phyloP scores from a whole-genome alignment of 306 rosid genomes.

The Castanea crenata region DNA sequence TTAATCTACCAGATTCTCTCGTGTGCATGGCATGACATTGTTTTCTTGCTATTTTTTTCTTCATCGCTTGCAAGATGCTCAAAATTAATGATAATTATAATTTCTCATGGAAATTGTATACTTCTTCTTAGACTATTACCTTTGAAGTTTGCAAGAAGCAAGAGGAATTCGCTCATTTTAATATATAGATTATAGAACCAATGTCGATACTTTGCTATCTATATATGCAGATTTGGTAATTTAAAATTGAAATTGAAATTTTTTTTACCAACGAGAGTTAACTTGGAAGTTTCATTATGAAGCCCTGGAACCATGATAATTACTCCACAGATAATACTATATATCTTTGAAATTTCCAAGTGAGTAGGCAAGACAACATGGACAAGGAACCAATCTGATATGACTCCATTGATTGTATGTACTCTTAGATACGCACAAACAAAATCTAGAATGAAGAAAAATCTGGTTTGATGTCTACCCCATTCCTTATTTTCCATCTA shows the following conservation, averaged over 20 bases:
- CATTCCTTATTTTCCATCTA: constrained; percentile 16
- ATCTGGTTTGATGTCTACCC: constrained; percentile 49
- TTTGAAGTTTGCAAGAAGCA: background rate
- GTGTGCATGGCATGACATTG: constrained; percentile 46
- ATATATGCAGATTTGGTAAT: too few species aligned
- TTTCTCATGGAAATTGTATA: background rate
- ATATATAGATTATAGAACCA: too few species aligned
- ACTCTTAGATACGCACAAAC: constrained; percentile 38
- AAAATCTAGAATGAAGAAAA: constrained; percentile 48
- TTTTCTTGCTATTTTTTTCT: constrained; percentile 47
- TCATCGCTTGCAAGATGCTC: constrained; percentile 33
- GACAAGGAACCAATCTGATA: constrained; percentile 24
- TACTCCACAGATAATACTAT: constrained; percentile 6
- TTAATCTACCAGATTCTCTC: constrained; percentile 36
- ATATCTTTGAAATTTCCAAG: background rate
- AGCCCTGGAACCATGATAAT: background rate
- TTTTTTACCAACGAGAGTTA: background rate
- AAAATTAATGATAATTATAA: background rate
- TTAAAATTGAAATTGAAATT: too few species aligned
- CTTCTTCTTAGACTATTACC: background rate
- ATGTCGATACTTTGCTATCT: too few species aligned
- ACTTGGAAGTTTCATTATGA: too few species aligned
- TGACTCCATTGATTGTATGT: constrained; percentile 50
- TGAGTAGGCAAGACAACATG: constrained; percentile 18
- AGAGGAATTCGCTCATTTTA: constrained; percentile 6